Evolutionary conservation across 2,329 filamentous ascomycete genomes (phyloP), one percentile per base, ranked within the genome.

Genomic region (Beauveria scarabaeidicola): DNA sequence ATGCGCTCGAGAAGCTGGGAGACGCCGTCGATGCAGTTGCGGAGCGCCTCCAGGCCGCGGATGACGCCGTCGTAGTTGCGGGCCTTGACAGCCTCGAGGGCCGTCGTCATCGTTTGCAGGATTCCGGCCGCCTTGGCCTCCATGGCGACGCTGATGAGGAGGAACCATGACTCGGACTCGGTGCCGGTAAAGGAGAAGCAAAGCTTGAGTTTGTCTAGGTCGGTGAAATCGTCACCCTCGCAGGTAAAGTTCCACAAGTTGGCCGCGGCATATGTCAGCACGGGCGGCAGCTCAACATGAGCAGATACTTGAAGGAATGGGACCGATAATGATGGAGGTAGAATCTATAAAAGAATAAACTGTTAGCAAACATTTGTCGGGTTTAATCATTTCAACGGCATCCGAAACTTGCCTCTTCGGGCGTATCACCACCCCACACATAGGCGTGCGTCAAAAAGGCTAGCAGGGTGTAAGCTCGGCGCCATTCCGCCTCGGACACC

Each of bases 81-180:
- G 3, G 75, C 71, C 57, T 83, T 80, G 44, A 86, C 86, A 4
- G 89, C 87, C 15, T 84, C 75, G 11, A 97, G 86, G 2, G 92
- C 92, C 29, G 81, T 75, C 25, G 95, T 77, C 86, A 96, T 91
- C 59, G 86, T 72, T 0, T 90, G 88, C 61, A 97, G 86, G 38
- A 90, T 83, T 0, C 81, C 78, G 0, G 86, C 91, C 0, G 88
- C 91, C 51, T 86, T 82, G 38, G 90, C 88, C 74, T 97, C 93
- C 70, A 97, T 95, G 19, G 92, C 91, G 1, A 94, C 88, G 0
- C 90, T 96, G 62, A 97, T 81, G 41, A 94, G 79, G 66, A 92
- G 92, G 74, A 97, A 97, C 93, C 93, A 97, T 66, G 91, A 91
- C 73, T 97, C 93, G 65, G 95, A 91, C 54, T 87, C 75, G 8